A percentile compares a stretch with the other conserved stretches of the same genome.
phyloP scores from a whole-genome alignment of 805 yeast species.

The Myxozyma kluyveri region DNA sequence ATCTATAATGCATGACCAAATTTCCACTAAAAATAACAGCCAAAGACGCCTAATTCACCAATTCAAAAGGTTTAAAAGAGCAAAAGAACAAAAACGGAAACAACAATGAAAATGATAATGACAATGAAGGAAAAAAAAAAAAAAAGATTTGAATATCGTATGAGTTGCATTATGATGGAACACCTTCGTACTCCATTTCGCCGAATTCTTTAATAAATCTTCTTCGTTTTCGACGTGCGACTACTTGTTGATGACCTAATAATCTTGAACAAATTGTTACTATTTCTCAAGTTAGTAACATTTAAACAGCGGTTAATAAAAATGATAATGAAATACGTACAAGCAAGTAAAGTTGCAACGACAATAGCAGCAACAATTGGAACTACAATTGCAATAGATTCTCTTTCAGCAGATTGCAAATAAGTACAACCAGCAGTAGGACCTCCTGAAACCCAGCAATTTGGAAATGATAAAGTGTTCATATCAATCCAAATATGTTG shows the following conservation, averaged over 20 bases:
- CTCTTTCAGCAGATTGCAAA: neutral
- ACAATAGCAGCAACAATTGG: conserved; percentile 26
- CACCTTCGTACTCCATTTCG: conserved; percentile 29
- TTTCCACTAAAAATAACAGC: too few species aligned
- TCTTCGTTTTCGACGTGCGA: conserved; percentile 21
- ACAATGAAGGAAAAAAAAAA: too few species aligned
- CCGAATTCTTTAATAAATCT: conserved; percentile 22
- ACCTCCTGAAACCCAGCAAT: conserved; percentile 30
- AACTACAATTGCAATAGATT: conserved; percentile 14
- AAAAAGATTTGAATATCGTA: neutral
- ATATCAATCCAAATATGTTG: conserved; percentile 24
- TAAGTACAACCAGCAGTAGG: conserved; percentile 21
- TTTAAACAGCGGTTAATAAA: neutral
- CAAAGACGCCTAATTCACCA: too few species aligned
- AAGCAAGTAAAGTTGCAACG: conserved; percentile 15
- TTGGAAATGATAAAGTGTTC: conserved; percentile 19
- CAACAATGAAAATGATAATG: too few species aligned
- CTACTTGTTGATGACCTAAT: conserved; percentile 19
- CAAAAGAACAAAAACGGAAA: too few species aligned
- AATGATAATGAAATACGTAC: conserved; percentile 1
- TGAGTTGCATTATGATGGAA: conserved; percentile 9
- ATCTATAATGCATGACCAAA: too few species aligned
- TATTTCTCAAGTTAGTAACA: neutral
- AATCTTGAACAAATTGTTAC: conserved; percentile 21
- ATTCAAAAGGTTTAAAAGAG: too few species aligned